A percentile compares a stretch with the other conserved stretches of the same genome.
Conservation (phyloP, 108 stramenopile genomes). For the Aurantiochytrium sp. region DNA sequence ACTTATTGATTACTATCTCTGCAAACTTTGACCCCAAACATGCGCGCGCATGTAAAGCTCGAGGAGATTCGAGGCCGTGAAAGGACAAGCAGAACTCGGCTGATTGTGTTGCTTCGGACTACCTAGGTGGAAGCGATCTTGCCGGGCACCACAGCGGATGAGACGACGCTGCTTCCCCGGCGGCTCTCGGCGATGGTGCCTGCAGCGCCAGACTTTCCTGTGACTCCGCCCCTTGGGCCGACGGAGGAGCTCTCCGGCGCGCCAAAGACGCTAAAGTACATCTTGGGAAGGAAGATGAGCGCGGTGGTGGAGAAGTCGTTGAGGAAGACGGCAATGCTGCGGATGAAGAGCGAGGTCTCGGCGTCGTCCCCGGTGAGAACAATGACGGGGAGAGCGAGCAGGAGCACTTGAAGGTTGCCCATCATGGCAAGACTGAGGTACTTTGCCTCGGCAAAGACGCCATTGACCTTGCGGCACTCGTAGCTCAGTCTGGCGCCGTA, state of each 20-base stretch:
- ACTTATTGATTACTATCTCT: too few relatives aligned
- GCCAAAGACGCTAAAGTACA: slow-evolving; percentile 1
- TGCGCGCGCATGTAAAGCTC: too few relatives aligned
- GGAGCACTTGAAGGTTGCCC: neutral
- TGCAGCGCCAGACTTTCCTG: too few relatives aligned
- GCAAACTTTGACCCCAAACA: too few relatives aligned
- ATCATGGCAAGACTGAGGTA: neutral
- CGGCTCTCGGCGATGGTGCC: too few relatives aligned
- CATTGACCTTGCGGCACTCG: neutral
- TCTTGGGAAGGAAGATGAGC: neutral
- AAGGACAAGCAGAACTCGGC: too few relatives aligned
- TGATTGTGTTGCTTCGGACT: too few relatives aligned
- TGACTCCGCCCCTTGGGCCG: too few relatives aligned
- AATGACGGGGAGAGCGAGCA: neutral
- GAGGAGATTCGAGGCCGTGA: too few relatives aligned
- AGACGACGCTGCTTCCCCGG: too few relatives aligned
- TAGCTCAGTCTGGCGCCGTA: neutral
- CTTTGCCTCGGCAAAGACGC: neutral
- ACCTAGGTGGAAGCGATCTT: too few relatives aligned
- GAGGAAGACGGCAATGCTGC: neutral
- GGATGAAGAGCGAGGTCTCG: neutral
- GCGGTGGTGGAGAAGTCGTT: neutral
- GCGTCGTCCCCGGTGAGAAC: neutral
- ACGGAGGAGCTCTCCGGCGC: neutral
- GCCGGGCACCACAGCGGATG: too few relatives aligned